Percentiles rank a stretch among this genome's conserved stretches.
Conservation (phyloP, 345 rosid species). For the Schrenkiella parvula region DNA sequence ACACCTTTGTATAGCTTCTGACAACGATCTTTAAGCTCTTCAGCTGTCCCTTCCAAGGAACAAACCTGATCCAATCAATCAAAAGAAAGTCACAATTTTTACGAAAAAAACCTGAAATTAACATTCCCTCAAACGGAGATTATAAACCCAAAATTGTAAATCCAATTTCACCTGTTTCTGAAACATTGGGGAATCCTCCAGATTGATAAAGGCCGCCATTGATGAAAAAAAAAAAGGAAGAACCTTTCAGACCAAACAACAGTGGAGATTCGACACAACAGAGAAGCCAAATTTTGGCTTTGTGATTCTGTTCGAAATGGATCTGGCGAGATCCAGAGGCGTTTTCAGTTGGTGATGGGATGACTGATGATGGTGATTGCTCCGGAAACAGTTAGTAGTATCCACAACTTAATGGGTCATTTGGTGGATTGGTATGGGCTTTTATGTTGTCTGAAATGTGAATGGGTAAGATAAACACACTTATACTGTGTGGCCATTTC, state of each 20-base stretch:
- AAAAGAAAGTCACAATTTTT: neutral
- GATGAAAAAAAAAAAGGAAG: neutral
- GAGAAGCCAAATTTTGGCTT: neutral
- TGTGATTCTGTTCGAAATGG: slow-evolving; percentile 16
- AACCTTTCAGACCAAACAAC: neutral
- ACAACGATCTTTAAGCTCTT: slow-evolving; percentile 73
- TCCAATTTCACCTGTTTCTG: slow-evolving; percentile 50
- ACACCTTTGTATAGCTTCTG: slow-evolving; percentile 66
- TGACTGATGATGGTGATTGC: slow-evolving; percentile 8
- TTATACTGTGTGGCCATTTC: too few species aligned
- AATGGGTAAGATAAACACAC: too few species aligned
- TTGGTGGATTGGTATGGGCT: too few species aligned
- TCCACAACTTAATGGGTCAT: neutral
- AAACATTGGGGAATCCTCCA: slow-evolving; percentile 82
- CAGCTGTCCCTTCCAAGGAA: slow-evolving; percentile 61
- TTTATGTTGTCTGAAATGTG: too few species aligned
- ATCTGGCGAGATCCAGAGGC: slow-evolving; percentile 34
- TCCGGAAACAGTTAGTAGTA: neutral
- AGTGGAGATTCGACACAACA: neutral
- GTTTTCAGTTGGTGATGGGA: slow-evolving; percentile 20
- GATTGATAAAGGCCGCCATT: slow-evolving; percentile 60
- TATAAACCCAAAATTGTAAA: neutral
- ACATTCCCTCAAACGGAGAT: neutral
- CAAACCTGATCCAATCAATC: slow-evolving; percentile 40
- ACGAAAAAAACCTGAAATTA: neutral